phyloP scores from a whole-genome alignment of 345 rosid species.

The Dimocarpus longan region DNA sequence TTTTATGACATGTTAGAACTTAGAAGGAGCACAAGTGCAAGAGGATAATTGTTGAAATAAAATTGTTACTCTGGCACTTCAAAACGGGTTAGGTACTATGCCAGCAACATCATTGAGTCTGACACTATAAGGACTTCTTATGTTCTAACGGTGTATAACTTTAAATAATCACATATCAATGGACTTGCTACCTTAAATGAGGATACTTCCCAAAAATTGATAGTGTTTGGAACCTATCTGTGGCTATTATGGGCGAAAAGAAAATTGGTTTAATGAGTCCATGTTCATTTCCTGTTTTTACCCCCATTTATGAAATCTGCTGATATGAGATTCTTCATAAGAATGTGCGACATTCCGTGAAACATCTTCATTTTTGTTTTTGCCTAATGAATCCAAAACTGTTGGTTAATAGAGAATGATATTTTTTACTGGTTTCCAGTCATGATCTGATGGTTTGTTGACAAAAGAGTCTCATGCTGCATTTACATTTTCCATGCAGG shows the following conservation, averaged over 20 bases:
- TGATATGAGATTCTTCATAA: background rate
- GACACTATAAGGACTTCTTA: background rate
- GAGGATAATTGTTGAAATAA: background rate
- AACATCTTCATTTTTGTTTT: background rate
- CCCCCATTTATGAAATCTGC: background rate
- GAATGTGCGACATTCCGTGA: background rate
- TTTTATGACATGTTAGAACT: background rate
- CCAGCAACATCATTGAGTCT: background rate
- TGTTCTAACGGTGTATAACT: background rate
- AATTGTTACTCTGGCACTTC: background rate
- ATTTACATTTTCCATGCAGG: slow-evolving; percentile 40
- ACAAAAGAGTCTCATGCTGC: slow-evolving; percentile 18
- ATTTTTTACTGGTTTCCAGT: slow-evolving; percentile 10
- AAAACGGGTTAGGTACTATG: background rate
- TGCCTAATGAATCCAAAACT: background rate
- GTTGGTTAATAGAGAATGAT: slow-evolving; percentile 1
- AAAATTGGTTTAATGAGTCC: background rate
- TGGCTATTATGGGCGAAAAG: background rate
- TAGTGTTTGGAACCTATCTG: background rate
- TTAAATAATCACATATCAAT: background rate
- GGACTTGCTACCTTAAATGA: background rate
- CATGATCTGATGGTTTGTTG: slow-evolving; percentile 24
- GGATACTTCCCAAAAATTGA: background rate
- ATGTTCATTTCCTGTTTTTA: background rate
- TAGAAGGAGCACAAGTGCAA: background rate